These are phyloP conservation scores for Rhodocollybia butyracea DNA, from an alignment of 768 basidiomycete species.

Conservation along the genomic window DNA sequence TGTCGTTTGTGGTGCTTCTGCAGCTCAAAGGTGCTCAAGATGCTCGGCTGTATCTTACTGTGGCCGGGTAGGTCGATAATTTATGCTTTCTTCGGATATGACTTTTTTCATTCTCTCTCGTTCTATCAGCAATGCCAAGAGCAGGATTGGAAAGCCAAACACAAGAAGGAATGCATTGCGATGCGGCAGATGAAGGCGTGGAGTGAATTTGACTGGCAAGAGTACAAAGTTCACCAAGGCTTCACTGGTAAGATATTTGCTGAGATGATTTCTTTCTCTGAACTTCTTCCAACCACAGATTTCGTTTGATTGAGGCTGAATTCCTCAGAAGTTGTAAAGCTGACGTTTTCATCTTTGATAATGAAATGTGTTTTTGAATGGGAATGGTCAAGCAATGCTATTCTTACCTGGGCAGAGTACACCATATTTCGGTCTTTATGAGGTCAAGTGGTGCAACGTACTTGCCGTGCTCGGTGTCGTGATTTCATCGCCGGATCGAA, in stretches of 20 bases:
- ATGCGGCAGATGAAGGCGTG: conserved; percentile 20
- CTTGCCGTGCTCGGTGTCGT: no score
- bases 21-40: background rate
- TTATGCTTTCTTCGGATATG: background rate
- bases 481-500: no score
- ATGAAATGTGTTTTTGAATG: no score
- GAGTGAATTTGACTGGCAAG: conserved; percentile 22
- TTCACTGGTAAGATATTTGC: background rate
- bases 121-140: conserved; percentile 19
- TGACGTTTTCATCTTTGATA: no score
- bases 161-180: conserved; percentile 23
- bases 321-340: no score
- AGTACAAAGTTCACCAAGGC: conserved; percentile 10
- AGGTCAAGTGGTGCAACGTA: no score
- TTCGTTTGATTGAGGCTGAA: no score
- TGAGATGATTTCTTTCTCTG: no score
- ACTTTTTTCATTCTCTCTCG: background rate
- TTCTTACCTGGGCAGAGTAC: no score
- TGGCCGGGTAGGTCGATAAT: background rate
- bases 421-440: no score
- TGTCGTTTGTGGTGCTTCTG: background rate
- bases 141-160: conserved; percentile 18
- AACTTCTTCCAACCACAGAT: no score
- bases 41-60: background rate
- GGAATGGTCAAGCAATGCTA: no score